Conservation (phyloP, 139 green algal genomes). For the Gonium pectorale region DNA sequence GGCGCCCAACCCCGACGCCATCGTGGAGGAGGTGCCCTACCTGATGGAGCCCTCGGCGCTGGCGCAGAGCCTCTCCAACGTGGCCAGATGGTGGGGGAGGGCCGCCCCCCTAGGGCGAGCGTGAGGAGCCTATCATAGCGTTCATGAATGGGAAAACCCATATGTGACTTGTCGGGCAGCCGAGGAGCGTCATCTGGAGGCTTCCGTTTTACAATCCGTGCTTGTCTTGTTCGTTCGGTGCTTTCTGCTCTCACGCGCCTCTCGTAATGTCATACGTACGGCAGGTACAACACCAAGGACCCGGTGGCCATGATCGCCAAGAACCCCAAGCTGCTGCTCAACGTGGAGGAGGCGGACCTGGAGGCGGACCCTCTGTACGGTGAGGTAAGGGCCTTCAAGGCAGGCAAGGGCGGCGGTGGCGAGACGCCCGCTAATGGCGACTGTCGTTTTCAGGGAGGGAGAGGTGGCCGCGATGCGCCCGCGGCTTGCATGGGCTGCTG, state of each 20-base stretch:
- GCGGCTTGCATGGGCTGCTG: too few relatives aligned
- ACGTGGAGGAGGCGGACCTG: conserved; percentile 62
- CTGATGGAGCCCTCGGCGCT: conserved; percentile 47
- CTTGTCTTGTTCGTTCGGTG: too few relatives aligned
- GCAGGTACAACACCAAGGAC: conserved; percentile 47
- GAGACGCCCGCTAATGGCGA: too few relatives aligned
- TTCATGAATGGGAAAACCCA: background rate
- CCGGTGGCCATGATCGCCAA: conserved; percentile 47
- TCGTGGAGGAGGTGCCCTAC: conserved; percentile 56
- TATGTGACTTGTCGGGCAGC: background rate
- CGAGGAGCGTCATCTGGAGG: too few relatives aligned
- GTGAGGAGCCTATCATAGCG: background rate
- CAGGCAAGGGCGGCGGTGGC: too few relatives aligned
- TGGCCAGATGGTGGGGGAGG: conserved; percentile 37
- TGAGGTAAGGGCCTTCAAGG: too few relatives aligned
- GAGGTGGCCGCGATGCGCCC: too few relatives aligned
- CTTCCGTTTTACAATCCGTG: too few relatives aligned
- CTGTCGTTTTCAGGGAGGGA: too few relatives aligned
- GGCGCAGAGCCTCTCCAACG: conserved; percentile 46
- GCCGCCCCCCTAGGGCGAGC: background rate
- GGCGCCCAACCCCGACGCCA: conserved; percentile 42
- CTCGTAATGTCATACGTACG: background rate
- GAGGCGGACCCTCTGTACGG: conserved; percentile 61
- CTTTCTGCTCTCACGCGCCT: background rate
- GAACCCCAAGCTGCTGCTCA: conserved; percentile 57